Evolutionary conservation across 2,329 filamentous ascomycete genomes (phyloP), one percentile per base, ranked within the genome.

Genomic region (Salinomyces thailandicus): DNA sequence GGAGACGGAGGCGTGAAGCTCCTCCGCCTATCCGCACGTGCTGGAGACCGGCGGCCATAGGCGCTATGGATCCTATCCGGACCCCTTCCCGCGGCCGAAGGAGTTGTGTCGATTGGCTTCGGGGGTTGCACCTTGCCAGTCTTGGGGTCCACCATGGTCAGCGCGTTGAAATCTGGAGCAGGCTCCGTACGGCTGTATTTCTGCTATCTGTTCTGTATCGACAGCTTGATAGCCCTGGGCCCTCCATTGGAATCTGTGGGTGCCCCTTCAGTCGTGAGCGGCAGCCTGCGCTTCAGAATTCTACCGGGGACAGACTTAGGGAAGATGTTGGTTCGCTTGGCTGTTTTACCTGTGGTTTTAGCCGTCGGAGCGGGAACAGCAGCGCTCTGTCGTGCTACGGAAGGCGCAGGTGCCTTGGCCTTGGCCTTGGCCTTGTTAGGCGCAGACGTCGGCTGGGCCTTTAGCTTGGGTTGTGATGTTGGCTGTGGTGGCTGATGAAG

Each of bases 101-200:
- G 19, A 19, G 30, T n/a, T n/a, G n/a, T n/a, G n/a, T n/a, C n/a
- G n/a, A n/a, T n/a, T n/a, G n/a, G n/a, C n/a, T n/a, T 19, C 15
- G 38, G 29, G 5, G 31, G 26, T 20, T 38, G 35, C n/a, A 18
- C 9, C 16, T 44, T 51, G 8, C 55, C 55, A 2, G 53, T 57
- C 28, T 42, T 52, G 4, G 52, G 45, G 42, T 59, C 50, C 8
- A 58, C 30, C 4, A 53, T 44, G 6, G 31, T 43, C 14, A 59
- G 43, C 17, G 41, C 42, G 26, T 39, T 46, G 8, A 46, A 14
- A 33, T 57, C 48, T 5, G 55, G 55, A 5, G 47, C 44, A 16
- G 39, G 45, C 30, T 59, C 55, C 27, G 46, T 51, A 5, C 37
- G 26, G 11, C 43, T 39, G 29, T 45, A 47, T 5, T 45, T 47